Evolutionary conservation across 139 green algal genomes (phyloP).

Genomic region (Astrephomene gubernaculifera): DNA sequence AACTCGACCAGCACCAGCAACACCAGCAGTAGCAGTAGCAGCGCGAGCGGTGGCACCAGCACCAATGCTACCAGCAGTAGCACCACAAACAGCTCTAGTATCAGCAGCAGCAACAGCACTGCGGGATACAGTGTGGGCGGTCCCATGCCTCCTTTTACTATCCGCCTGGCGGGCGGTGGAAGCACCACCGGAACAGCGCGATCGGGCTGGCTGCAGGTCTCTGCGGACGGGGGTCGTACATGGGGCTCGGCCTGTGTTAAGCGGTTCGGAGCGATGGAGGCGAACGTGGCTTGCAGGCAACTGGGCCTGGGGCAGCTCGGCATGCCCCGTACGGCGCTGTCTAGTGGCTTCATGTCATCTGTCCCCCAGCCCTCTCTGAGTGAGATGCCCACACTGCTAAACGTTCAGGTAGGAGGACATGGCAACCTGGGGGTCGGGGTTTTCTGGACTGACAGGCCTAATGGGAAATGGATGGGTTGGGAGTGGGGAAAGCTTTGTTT

Average conservation of each 20-base stretch:
- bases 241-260: conserved; percentile 24
- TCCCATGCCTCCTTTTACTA: background rate
- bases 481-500: background rate
- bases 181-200: background rate
- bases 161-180: background rate
- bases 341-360: background rate
- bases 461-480: background rate
- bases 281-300: conserved; percentile 6
- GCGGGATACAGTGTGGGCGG: background rate
- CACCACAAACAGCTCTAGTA: background rate
- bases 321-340: background rate
- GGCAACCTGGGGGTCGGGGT: background rate
- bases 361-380: background rate
- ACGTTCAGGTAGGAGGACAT: background rate
- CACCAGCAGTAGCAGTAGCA: too few species aligned
- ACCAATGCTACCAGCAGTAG: background rate
- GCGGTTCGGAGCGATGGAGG: background rate
- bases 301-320: conserved; percentile 5
- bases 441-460: background rate
- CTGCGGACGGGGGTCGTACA: background rate
- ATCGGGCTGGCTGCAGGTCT: conserved; percentile 20
- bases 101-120: background rate
- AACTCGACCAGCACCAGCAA: too few species aligned
- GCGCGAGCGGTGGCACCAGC: too few species aligned
- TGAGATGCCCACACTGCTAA: background rate